Evolutionary conservation across 306 rosid genomes (phyloP).

Genomic region (Pachyrhizus erosus): DNA sequence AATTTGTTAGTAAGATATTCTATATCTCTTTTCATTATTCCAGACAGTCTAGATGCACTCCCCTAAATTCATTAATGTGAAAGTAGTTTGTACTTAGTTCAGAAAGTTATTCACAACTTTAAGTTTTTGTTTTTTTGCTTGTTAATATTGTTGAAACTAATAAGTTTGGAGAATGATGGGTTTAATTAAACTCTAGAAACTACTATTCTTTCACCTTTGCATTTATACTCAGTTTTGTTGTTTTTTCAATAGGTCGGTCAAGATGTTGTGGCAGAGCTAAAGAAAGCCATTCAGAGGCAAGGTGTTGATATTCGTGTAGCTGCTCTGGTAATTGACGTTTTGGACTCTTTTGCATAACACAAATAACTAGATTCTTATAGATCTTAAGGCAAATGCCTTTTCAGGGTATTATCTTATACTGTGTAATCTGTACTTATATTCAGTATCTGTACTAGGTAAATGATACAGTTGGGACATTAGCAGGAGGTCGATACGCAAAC

Average conservation of each 20-base stretch:
- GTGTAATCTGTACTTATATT: slow-evolving; percentile 39
- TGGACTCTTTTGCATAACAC: slow-evolving; percentile 15
- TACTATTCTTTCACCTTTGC: slow-evolving; percentile 13
- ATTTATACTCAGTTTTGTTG: slow-evolving; percentile 24
- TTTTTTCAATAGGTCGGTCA: slow-evolving; percentile 67
- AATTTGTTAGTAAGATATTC: neutral
- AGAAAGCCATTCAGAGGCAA: slow-evolving; percentile 67
- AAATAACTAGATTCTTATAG: neutral
- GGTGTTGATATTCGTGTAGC: slow-evolving; percentile 85
- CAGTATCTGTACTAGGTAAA: slow-evolving; percentile 69
- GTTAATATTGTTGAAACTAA: slow-evolving; percentile 20
- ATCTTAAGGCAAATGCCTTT: slow-evolving; percentile 21
- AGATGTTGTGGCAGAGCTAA: slow-evolving; percentile 79
- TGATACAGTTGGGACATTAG: slow-evolving; percentile 92
- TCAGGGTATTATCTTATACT: neutral
- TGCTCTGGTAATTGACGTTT: slow-evolving; percentile 70
- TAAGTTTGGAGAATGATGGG: neutral
- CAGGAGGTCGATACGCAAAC: slow-evolving; percentile 79
- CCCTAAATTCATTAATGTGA: neutral
- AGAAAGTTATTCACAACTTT: slow-evolving; percentile 3
- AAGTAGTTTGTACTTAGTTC: neutral
- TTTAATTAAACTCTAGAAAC: neutral
- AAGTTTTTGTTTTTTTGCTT: neutral
- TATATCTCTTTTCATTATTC: slow-evolving; percentile 11
- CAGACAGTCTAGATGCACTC: neutral